These are phyloP conservation scores for Kuraishia cidri DNA, from an alignment of 805 yeast genomes.

Conservation along the genomic window DNA sequence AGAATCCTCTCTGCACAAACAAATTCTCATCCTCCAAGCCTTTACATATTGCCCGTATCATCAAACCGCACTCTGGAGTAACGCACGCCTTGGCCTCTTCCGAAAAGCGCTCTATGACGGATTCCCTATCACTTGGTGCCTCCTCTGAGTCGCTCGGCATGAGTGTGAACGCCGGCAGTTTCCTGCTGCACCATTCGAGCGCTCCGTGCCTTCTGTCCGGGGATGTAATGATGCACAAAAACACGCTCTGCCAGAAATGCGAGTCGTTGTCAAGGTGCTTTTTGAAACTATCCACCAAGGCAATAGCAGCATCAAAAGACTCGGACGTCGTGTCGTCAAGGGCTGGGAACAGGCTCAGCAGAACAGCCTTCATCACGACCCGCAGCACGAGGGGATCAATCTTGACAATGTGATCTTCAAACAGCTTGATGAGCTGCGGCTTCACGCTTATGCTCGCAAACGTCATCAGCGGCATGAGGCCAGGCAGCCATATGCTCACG, in stretches of 20 bases:
- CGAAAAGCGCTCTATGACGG: slow-evolving; percentile 7
- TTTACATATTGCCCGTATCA: slow-evolving; percentile 63
- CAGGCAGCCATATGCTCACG: slow-evolving; percentile 82
- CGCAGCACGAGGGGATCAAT: slow-evolving; percentile 41
- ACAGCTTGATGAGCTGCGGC: slow-evolving; percentile 62
- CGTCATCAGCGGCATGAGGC: slow-evolving; percentile 80
- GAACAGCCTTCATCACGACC: slow-evolving; percentile 54
- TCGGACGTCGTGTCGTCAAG: slow-evolving; percentile 91
- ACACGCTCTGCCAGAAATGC: slow-evolving; percentile 82
- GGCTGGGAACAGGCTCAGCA: slow-evolving; percentile 75
- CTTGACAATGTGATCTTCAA: slow-evolving; percentile 43
- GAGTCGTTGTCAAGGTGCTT: slow-evolving; percentile 50
- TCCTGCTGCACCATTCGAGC: slow-evolving; percentile 59
- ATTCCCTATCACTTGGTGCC: not conserved
- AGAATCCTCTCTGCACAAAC: slow-evolving; percentile 79
- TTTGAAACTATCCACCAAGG: slow-evolving; percentile 53
- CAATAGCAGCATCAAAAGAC: slow-evolving; percentile 53
- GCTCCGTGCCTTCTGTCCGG: slow-evolving; percentile 82
- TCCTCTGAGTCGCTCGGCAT: slow-evolving; percentile 15
- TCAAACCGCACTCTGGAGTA: slow-evolving; percentile 70
- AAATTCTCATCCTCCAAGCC: slow-evolving; percentile 62
- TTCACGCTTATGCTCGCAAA: slow-evolving; percentile 86
- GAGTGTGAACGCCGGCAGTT: slow-evolving; percentile 52
- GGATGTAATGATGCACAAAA: slow-evolving; percentile 65
- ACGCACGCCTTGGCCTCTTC: slow-evolving; percentile 49